Evolutionary conservation across 345 rosid species (phyloP).

Genomic region (Physaria fendleri): DNA sequence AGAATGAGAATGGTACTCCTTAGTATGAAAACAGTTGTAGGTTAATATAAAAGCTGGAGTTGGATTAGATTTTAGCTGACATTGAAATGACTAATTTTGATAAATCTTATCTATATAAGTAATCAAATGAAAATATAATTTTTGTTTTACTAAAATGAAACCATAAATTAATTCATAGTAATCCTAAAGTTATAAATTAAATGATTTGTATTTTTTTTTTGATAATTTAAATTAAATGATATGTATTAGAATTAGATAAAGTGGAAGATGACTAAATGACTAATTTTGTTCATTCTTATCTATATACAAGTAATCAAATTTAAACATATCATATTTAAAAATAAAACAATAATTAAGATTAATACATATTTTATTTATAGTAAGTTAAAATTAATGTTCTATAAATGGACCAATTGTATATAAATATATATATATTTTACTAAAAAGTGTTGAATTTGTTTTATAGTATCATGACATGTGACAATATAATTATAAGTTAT

Average conservation of each 20-base stretch:
- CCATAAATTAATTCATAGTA: too few relatives aligned
- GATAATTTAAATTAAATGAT: too few relatives aligned
- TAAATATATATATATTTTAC: too few relatives aligned
- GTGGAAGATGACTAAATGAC: background rate
- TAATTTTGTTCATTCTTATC: background rate
- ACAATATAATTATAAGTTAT: background rate
- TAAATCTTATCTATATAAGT: too few relatives aligned
- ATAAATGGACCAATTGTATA: too few relatives aligned
- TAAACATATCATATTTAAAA: background rate
- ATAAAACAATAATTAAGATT: constrained; percentile 6
- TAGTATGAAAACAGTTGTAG: background rate
- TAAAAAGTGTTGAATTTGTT: background rate
- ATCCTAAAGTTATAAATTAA: too few relatives aligned
- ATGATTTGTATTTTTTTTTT: too few relatives aligned
- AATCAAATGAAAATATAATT: too few relatives aligned
- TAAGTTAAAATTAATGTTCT: too few relatives aligned
- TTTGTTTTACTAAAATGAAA: too few relatives aligned
- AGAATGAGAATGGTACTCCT: background rate
- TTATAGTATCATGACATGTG: background rate
- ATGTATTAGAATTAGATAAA: too few relatives aligned
- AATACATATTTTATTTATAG: background rate
- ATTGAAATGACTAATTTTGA: too few relatives aligned
- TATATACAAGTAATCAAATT: background rate
- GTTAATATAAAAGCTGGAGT: background rate
- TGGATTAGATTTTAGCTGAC: background rate